Evolutionary conservation across 257 asterid species (phyloP), one percentile per base, ranked within the genome.

Genomic region (Echium plantagineum): DNA sequence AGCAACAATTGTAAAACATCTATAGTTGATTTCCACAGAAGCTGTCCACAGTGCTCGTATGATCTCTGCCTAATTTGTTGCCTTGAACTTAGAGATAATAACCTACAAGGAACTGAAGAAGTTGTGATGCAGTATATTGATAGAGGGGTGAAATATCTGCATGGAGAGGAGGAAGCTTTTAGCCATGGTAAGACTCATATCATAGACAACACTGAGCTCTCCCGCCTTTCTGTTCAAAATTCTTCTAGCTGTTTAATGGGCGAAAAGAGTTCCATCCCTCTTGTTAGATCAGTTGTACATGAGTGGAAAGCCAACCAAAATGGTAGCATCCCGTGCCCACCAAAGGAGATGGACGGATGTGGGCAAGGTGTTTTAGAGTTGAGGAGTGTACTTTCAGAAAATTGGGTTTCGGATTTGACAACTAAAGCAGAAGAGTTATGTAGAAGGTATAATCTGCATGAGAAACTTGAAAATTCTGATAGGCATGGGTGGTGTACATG

Each of bases 1-100:
- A 89, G 97, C 56, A 76, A 85, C 85, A 76, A 81, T 70, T 90
- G 97, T 66, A 80, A 66, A 68, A 85, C 94, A 26, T 78, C 88
- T 10, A 83, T 90, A 63, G 69, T 67, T 77, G 96, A 90, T 69
- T 75, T 78, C 55, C 90, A 86, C 64, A 74, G 94, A 61, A 91
- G 86, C 82, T 88, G 96, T 71, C 75, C 79, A 21, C 65, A 12
- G 24, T 91, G 98, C 66, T 68, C 82, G 59, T 91, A 78, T 77
- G 90, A 88, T 63, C 80, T 91, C 64, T 91, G 98, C 73, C 83
- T 88, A 60, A 70, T 72, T 58, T 91, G 98, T 70, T 91, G 88
- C 69, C 82, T 51, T 63, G 98, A 91, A 75, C 72, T 91, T 49
- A 80, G 94, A 56, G 80, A 64, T 63, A 94, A 89, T 59, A 47